Evolutionary conservation across 805 yeast genomes (phyloP), one percentile per base, ranked within the genome.

Genomic region (Candida sphagnicola): DNA sequence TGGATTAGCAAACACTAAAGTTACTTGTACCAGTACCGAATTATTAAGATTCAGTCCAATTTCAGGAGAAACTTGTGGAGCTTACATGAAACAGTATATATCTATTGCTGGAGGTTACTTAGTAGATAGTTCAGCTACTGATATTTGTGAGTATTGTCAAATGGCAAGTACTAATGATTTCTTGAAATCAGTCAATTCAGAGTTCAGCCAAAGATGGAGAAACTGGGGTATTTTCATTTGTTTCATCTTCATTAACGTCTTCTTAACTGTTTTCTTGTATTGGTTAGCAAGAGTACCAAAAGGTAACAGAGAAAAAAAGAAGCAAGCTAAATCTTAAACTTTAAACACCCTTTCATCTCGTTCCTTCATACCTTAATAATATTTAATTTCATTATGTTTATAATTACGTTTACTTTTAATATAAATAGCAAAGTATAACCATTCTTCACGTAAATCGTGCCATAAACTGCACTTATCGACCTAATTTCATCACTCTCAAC

Each of bases 231-330:
- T 80, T 47, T 64, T 75, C 58, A 40, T 63, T 41, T 47, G 53
- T 4, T 68, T 59, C 46, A 59, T 62, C 40, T 61, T 49, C 12
- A 46, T 66, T 40, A 66, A 68, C 43, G 53, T 65, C 23, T 31
- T 63, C 12, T 39, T 56, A 2, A 54, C 70, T 11, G 44, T 62
- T 6, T 41, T 55, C 43, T 50, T 70, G 45, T 73, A 82, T 70
- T 80, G 85, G 82, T 54, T 77, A 18, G 77, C 80, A 10, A 77
- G 93, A 71, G 91, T 84, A 44, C 93, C 93, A 39, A 82, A 82
- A 73, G 75, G 72, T 46, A 57, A 49, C 47, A 60, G 69, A 51
- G 56, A 62, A 48, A 61, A 59, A 56, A 63, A 62, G 56, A 40
- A 44, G 41, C 34, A 38, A 34, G 28, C 38, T 54, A 68, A 28